Percentiles rank a stretch among this genome's conserved stretches.
Conservation (phyloP, 257 asterid species). For the Mentha longifolia region DNA sequence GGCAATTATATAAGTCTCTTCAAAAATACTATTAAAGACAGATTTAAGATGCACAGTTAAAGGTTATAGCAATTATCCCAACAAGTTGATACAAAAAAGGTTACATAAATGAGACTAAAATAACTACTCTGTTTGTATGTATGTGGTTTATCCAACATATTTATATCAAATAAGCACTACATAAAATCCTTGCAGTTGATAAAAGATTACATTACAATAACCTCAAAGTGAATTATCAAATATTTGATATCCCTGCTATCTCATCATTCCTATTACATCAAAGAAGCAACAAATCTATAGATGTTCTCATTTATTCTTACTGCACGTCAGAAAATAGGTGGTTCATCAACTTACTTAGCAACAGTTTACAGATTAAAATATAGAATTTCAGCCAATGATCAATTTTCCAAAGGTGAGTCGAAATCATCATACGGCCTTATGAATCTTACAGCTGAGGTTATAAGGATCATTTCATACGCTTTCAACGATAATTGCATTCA, state of each 20-base stretch:
- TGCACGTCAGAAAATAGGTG: background rate
- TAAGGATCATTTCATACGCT: background rate
- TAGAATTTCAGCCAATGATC: background rate
- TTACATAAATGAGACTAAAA: background rate
- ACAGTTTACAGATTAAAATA: background rate
- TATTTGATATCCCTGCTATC: background rate
- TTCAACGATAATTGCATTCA: background rate
- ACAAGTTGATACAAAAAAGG: background rate
- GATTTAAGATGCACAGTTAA: background rate
- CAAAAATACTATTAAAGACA: background rate
- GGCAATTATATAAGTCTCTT: background rate
- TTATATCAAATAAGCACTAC: background rate
- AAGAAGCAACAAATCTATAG: slow-evolving; percentile 13
- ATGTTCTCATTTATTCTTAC: background rate
- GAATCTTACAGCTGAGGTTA: background rate
- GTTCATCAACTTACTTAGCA: slow-evolving; percentile 14
- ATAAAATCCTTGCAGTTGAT: slow-evolving; percentile 15
- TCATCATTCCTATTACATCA: slow-evolving; percentile 9
- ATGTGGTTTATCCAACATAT: slow-evolving; percentile 9
- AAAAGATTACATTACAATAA: slow-evolving; percentile 10
- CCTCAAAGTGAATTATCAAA: background rate
- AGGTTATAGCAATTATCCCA: background rate
- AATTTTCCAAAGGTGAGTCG: background rate
- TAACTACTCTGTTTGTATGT: slow-evolving; percentile 14
- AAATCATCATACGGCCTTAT: background rate